phyloP scores from a whole-genome alignment of 768 basidiomycete species.

The Cyathus striatus region DNA sequence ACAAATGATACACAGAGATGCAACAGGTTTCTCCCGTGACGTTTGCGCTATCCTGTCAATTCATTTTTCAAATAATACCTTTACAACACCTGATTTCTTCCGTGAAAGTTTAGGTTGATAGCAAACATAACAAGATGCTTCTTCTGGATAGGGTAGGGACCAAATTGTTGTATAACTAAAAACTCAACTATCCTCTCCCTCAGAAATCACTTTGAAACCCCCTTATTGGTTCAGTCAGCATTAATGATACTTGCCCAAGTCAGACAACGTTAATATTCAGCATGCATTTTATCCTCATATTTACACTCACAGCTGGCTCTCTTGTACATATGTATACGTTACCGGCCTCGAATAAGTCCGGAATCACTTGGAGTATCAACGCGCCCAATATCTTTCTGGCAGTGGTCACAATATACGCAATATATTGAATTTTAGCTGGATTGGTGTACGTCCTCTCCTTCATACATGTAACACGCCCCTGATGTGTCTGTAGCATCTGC shows the following conservation, averaged over 20 bases:
- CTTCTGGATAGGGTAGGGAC: constrained; percentile 74
- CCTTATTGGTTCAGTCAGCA: constrained; percentile 75
- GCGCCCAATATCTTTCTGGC: constrained; percentile 78
- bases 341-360: constrained; percentile 54
- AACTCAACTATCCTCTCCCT: constrained; percentile 2
- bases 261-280: too few species aligned
- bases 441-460: constrained; percentile 49
- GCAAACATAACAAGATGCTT: constrained; percentile 88
- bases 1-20: constrained; percentile 45
- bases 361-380: constrained; percentile 55
- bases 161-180: not conserved
- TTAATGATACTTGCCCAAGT: constrained; percentile 86
- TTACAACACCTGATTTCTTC: constrained; percentile 4
- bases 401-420: constrained; percentile 74
- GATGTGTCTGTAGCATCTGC: constrained; percentile 40
- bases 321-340: constrained; percentile 77
- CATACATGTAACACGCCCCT: not conserved
- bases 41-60: constrained; percentile 78
- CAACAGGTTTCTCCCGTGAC: constrained; percentile 83
- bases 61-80: not conserved
- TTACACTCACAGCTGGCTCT: constrained; percentile 73
- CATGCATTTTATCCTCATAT: too few species aligned
- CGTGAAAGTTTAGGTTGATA: constrained; percentile 44
- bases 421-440: constrained; percentile 81
- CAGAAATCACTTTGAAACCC: constrained; percentile 65